A percentile compares a stretch with the other conserved stretches of the same genome.
These are phyloP conservation scores for Patellaria atrata DNA, from an alignment of 495 filamentous ascomycete species.

Conservation along the genomic window DNA sequence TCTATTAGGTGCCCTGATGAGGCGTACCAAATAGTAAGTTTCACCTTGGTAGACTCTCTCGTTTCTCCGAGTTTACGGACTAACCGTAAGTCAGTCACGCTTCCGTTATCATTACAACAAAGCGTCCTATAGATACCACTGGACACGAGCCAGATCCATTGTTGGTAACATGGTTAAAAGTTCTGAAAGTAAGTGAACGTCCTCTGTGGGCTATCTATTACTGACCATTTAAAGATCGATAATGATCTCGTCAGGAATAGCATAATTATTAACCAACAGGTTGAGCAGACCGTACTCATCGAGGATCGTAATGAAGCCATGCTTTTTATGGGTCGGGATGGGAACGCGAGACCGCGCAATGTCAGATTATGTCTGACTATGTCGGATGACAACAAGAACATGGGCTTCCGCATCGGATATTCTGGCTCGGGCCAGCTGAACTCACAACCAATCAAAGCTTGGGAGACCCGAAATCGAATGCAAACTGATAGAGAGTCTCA, in stretches of 20 bases:
- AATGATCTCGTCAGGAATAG: slow-evolving; percentile 62
- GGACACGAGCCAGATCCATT: slow-evolving; percentile 55
- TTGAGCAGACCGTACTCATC: slow-evolving; percentile 77
- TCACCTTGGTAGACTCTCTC: not conserved
- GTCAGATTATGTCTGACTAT: slow-evolving; percentile 58
- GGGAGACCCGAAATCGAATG: slow-evolving; percentile 48
- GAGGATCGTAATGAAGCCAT: slow-evolving; percentile 49
- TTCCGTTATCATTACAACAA: slow-evolving; percentile 52
- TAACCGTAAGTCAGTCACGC: slow-evolving; percentile 29
- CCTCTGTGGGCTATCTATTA: not conserved
- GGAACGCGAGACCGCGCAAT: slow-evolving; percentile 43
- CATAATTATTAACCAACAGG: slow-evolving; percentile 64
- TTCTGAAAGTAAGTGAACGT: slow-evolving; percentile 41
- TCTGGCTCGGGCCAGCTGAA: not conserved
- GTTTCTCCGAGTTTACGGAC: slow-evolving; percentile 6
- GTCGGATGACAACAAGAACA: slow-evolving; percentile 39
- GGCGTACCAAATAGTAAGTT: slow-evolving; percentile 36
- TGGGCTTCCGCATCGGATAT: slow-evolving; percentile 35
- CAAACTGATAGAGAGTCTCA: slow-evolving; percentile 61
- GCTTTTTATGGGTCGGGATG: slow-evolving; percentile 43
- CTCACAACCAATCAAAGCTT: slow-evolving; percentile 39
- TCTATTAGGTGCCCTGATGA: slow-evolving; percentile 48
- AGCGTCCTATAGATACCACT: slow-evolving; percentile 42
- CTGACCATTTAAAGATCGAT: slow-evolving; percentile 42
- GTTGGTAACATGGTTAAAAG: slow-evolving; percentile 63